Evolutionary conservation across 2,329 filamentous ascomycete genomes (phyloP).

Genomic region (Westerdykella ornata): DNA sequence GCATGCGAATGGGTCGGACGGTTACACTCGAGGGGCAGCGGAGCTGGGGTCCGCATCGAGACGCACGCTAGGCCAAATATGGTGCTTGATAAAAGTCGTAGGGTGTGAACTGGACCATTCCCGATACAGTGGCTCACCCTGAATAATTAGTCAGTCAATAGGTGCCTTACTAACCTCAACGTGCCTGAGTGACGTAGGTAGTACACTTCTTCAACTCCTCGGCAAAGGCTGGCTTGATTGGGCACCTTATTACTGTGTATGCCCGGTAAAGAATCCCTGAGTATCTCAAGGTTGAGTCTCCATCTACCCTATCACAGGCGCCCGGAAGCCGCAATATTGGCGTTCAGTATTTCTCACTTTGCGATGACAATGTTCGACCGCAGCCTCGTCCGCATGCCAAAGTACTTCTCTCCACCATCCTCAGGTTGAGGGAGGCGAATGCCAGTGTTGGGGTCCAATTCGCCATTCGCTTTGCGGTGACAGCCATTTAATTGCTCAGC

Average conservation of each 20-base stretch:
- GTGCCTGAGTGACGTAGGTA: background rate
- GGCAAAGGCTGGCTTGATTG: background rate
- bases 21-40: constrained; percentile 16
- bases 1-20: constrained; percentile 25
- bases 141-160: background rate
- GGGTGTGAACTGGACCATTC: background rate
- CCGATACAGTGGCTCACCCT: background rate
- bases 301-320: too few relatives aligned
- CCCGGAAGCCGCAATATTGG: too few relatives aligned
- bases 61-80: constrained; percentile 19
- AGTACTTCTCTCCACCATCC: too few relatives aligned
- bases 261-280: too few relatives aligned
- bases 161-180: background rate
- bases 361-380: too few relatives aligned
- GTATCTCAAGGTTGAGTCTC: too few relatives aligned
- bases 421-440: too few relatives aligned
- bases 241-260: too few relatives aligned
- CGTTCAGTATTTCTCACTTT: too few relatives aligned
- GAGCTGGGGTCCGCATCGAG: constrained; percentile 21
- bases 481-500: background rate
- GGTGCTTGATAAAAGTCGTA: constrained; percentile 27
- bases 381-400: too few relatives aligned
- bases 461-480: too few relatives aligned
- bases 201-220: background rate
- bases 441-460: too few relatives aligned